Base-by-base conservation (phyloP, 768 basidiomycete species). In the Lactarius pseudohatsudake region DNA sequence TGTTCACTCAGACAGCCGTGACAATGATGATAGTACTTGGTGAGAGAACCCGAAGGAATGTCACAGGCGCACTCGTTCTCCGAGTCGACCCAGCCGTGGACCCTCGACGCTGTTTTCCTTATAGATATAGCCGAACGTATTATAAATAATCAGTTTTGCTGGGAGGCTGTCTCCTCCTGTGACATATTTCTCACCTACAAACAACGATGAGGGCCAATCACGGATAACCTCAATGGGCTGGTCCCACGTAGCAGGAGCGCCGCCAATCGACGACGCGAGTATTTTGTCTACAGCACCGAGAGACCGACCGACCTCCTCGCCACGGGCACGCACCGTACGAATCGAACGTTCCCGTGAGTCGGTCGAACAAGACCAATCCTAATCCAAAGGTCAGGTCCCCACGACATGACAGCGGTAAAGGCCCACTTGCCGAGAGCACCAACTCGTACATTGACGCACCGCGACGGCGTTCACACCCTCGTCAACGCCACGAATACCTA, bases 381-480 rank as follows among this genome's bases (percentile, higher is more conserved):
- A 70, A 57, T 50, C 32, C n/a, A 67, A 1, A 30, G n/a, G 41
- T 75, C 47, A 74, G 63, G 20, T 4, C 43, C 59, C 26, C 66
- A 38, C 10, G 56, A 58, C 34, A 53, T 55, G 40, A 43, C 20
- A 58, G 47, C 41, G 16, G 26, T 28, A 28, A 36, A 47, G 20
- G 47, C 55, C 62, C 18, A 74, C 87, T 63, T 67, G 92, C 92
- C 93, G 89, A 65, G 89, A 91, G 71, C 91, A 91, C 91, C 92
- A 94, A 80, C 95, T 95, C 9, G 93, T 95, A 75, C 91, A 93
- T 77, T 95, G 93, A 55, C 93, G 89, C 60, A 95, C 84, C 60
- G 93, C 92, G 62, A 94, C 92, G 47, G 92, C 92, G 72, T 99
- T 98, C 61, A 98, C 97, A 77, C 97, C 97, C 81, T 98, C 98